Evolutionary conservation across 306 rosid genomes (phyloP).

Genomic region (Fragaria vesca): DNA sequence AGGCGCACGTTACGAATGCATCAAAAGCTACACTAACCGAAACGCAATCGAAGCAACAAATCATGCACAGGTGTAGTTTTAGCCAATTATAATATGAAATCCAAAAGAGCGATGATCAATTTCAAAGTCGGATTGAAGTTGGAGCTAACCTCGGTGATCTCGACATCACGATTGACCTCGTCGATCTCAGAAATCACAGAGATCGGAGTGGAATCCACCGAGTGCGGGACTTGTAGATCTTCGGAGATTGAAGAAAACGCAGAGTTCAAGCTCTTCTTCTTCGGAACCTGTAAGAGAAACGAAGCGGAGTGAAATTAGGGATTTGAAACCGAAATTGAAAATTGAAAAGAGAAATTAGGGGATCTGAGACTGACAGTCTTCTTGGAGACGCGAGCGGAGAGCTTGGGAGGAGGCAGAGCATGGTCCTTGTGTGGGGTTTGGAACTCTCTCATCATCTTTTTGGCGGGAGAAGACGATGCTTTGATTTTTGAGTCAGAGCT

Average conservation of each 20-base stretch:
- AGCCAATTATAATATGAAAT: neutral
- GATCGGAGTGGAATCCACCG: neutral
- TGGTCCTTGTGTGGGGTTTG: slow-evolving; percentile 19
- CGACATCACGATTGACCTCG: neutral
- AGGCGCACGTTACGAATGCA: neutral
- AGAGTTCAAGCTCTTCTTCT: slow-evolving; percentile 21
- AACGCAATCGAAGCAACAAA: neutral
- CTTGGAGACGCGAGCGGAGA: slow-evolving; percentile 21
- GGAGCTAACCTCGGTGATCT: neutral
- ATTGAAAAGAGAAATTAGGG: neutral
- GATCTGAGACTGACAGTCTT: slow-evolving; percentile 12
- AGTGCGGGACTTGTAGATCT: neutral
- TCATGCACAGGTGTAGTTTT: neutral
- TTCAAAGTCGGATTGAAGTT: neutral
- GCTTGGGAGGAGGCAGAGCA: slow-evolving; percentile 24
- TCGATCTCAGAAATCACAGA: neutral
- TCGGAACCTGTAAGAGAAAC: slow-evolving; percentile 16
- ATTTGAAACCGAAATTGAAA: neutral
- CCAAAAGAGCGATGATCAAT: neutral
- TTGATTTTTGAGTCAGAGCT: neutral
- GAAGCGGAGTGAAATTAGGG: slow-evolving; percentile 2
- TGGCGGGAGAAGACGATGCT: slow-evolving; percentile 13
- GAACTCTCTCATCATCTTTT: slow-evolving; percentile 21
- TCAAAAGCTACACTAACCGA: neutral
- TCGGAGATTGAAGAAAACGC: slow-evolving; percentile 15